Evolutionary conservation across 2,329 filamentous ascomycete genomes (phyloP), one percentile per base, ranked within the genome.

Genomic region (Pseudogymnoascus sp.): DNA sequence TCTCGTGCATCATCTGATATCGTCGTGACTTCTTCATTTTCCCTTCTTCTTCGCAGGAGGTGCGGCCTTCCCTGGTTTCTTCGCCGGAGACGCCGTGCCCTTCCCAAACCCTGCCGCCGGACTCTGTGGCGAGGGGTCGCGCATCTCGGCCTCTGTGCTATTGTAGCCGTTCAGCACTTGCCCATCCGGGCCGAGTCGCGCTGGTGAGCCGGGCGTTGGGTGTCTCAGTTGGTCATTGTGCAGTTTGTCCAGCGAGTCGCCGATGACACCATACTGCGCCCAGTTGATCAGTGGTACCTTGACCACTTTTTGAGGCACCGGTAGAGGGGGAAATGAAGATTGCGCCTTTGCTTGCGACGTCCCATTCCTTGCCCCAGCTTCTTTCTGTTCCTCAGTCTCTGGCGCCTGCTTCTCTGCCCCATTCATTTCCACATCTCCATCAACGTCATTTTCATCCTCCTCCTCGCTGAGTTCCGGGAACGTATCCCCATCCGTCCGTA

Each of bases 251-350:
- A 97, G 79, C 1, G 90, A 84, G 63, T 90, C 87, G 58, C 91
- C 92, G 2, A 94, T 85, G n/a, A 97, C 81, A 68, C 90, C 90
- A 73, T 97, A 97, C 71, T 96, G 92, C 10, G 86, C 84, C 93
- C 93, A 97, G 77, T 97, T 96, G 70, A 97, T 87, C 7, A 90
- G 88, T 7, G 93, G 93, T 76, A 87, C 91, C 40, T 92, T 86
- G 26, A 95, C 87, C 0, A 97, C 78, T 67, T 89, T 89, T 73
- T 97, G 93, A 5, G 89, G 85, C 11, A 81, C 82, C 0, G 92
- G 92, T 11, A 97, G 47, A 35, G 47, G 47, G 1, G 47, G 47
- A 5, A 54, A 54, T 33, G 47, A 54, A 54, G 29, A 7, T 11
- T 33, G 47, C 3, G 47, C 7, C 29, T 54, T 54, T 8, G 47